These are phyloP conservation scores for Setaria viridis DNA, from an alignment of 202 grass and related monocot species.

Conservation along the genomic window DNA sequence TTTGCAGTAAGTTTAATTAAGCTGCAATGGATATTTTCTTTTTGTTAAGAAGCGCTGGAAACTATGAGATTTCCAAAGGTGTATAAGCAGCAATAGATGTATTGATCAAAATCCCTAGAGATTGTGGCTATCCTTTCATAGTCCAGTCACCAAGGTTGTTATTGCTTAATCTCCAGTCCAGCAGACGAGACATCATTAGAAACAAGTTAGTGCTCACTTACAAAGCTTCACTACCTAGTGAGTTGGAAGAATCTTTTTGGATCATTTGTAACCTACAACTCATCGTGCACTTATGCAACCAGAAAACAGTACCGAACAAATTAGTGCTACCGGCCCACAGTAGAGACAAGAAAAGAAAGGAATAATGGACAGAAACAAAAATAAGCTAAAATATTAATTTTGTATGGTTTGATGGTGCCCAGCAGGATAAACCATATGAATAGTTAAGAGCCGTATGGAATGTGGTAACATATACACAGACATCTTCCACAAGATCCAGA, in stretches of 20 bases:
- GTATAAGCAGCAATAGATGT: not conserved
- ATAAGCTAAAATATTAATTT: conserved; percentile 16
- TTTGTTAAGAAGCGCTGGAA: not conserved
- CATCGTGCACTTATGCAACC: conserved; percentile 28
- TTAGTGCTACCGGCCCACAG: conserved; percentile 18
- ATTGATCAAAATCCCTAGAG: not conserved
- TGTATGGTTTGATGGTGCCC: conserved; percentile 15
- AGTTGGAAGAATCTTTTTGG: conserved; percentile 49
- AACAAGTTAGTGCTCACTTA: conserved; percentile 41
- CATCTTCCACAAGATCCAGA: not conserved
- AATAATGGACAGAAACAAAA: conserved; percentile 28
- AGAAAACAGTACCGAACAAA: conserved; percentile 38
- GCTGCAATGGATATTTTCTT: not conserved
- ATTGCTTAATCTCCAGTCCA: conserved; percentile 18
- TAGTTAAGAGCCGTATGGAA: not conserved
- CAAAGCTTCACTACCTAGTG: conserved; percentile 38
- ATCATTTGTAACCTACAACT: conserved; percentile 27
- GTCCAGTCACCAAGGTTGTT: conserved; percentile 1
- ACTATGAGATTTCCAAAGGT: not conserved
- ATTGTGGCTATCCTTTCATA: not conserved
- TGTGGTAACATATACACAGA: not conserved
- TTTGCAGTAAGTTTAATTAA: not conserved
- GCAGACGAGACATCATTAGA: conserved; percentile 39
- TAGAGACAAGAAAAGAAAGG: conserved; percentile 37
- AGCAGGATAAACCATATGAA: conserved; percentile 1